Conservation (phyloP, 768 basidiomycete species). For the Xanthoconium stramineum region DNA sequence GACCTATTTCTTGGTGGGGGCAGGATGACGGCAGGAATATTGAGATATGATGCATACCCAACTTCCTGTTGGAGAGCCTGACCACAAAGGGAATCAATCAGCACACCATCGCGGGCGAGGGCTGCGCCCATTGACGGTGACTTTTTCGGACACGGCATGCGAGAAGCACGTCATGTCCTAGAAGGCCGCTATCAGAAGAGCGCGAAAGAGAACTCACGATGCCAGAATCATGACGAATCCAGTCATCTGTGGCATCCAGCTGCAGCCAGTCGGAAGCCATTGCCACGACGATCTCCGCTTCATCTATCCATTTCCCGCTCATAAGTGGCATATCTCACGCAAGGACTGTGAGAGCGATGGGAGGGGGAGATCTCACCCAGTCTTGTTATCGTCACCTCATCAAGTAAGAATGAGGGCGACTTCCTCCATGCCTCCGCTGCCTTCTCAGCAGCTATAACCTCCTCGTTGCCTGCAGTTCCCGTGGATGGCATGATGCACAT, state of each 20-base stretch:
- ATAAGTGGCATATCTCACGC: conserved; percentile 16
- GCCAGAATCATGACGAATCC: conserved; percentile 94
- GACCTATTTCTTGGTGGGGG: conserved; percentile 84
- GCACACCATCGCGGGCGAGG: conserved; percentile 1
- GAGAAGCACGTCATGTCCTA: conserved; percentile 8
- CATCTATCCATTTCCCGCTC: conserved; percentile 46
- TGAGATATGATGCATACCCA: conserved; percentile 89
- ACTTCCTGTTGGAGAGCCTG: conserved; percentile 93
- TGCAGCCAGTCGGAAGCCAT: conserved; percentile 95
- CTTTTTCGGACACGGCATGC: conserved; percentile 15
- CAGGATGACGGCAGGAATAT: conserved; percentile 78
- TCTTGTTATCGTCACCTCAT: conserved; percentile 87
- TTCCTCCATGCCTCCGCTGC: conserved; percentile 86
- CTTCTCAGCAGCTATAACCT: conserved; percentile 47
- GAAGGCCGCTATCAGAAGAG: conserved; percentile 6
- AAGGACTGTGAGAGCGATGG: conserved; percentile 11
- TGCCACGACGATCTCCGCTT: conserved; percentile 66
- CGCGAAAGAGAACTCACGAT: conserved; percentile 56
- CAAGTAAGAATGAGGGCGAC: conserved; percentile 70
- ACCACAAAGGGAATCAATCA: conserved; percentile 13
- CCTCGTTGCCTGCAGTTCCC: conserved; percentile 34
- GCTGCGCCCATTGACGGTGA: conserved; percentile 20
- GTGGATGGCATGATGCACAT: conserved; percentile 75
- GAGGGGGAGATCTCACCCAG: conserved; percentile 47
- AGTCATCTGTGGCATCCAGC: conserved; percentile 87